These are phyloP conservation scores for Pestalotiopsis sp. DNA, from an alignment of 2,329 filamentous ascomycete species.

Conservation along the genomic window DNA sequence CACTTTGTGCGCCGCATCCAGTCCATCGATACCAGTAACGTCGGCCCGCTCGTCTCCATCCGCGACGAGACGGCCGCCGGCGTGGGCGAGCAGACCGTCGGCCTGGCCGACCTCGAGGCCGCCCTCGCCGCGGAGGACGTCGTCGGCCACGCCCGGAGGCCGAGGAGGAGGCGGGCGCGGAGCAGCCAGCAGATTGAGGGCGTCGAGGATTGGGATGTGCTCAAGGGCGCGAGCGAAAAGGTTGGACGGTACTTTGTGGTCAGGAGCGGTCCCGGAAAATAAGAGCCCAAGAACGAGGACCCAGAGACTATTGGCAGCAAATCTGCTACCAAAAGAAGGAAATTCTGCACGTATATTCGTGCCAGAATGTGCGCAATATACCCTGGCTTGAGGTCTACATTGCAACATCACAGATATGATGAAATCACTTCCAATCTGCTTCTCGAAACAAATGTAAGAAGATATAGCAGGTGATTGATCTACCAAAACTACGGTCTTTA, in stretches of 20 bases:
- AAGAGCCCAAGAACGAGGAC: not conserved
- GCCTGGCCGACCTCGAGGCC: conserved; percentile 54
- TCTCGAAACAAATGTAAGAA: not conserved
- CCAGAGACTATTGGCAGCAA: not conserved
- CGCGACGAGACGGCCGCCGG: conserved; percentile 72
- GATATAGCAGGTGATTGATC: not conserved
- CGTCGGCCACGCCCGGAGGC: conserved; percentile 51
- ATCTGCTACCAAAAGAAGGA: not conserved
- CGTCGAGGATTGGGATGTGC: conserved; percentile 68
- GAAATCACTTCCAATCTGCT: not conserved
- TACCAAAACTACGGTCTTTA: not conserved
- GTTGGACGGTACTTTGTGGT: conserved; percentile 78
- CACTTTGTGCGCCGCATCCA: conserved; percentile 90
- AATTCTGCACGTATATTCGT: too few relatives aligned
- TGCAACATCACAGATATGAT: not conserved
- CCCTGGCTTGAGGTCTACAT: not conserved
- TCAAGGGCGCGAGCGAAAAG: conserved; percentile 65
- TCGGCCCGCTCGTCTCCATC: conserved; percentile 75
- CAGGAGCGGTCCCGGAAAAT: conserved; percentile 52
- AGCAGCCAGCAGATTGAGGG: conserved; percentile 24
- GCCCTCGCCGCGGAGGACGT: conserved; percentile 61
- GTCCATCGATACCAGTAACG: conserved; percentile 68
- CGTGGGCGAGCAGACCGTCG: conserved; percentile 57
- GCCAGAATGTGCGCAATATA: not conserved
- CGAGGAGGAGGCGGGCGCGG: conserved; percentile 20